Percentiles rank a stretch among this genome's conserved stretches.
These are phyloP conservation scores for Hydnum rufescens DNA, from an alignment of 768 basidiomycete genomes.

Conservation along the genomic window DNA sequence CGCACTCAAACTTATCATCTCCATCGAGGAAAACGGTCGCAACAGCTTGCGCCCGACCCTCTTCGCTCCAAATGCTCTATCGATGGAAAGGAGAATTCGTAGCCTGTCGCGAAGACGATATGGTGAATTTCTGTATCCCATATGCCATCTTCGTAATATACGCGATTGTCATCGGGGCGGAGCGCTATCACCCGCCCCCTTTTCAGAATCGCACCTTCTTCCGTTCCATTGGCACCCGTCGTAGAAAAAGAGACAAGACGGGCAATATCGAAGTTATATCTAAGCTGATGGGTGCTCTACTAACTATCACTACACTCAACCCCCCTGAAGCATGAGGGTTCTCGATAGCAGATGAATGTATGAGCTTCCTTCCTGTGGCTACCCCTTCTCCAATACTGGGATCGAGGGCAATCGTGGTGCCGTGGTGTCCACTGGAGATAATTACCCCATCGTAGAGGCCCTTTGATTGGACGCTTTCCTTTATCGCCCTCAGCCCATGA, in stretches of 20 bases:
- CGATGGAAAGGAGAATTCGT: constrained; percentile 45
- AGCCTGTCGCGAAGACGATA: constrained; percentile 63
- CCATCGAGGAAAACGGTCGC: neutral
- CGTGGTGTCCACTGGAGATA: constrained; percentile 61
- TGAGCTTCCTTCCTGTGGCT: constrained; percentile 23
- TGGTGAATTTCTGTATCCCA: constrained; percentile 34
- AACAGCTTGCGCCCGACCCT: constrained; percentile 48
- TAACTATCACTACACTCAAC: constrained; percentile 29
- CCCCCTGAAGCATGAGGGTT: constrained; percentile 22
- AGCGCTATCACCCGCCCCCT: constrained; percentile 4
- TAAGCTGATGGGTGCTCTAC: constrained; percentile 38
- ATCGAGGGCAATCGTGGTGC: constrained; percentile 39
- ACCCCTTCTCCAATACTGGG: constrained; percentile 40
- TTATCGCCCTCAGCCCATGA: no score
- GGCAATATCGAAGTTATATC: constrained; percentile 33
- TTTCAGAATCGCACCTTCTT: no score
- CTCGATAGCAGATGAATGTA: constrained; percentile 49
- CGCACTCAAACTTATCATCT: no score
- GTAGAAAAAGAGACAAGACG: constrained; percentile 19
- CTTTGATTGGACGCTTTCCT: no score
- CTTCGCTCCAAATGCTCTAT: constrained; percentile 27
- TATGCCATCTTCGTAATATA: constrained; percentile 40
- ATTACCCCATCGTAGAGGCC: constrained; percentile 33
- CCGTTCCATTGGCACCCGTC: neutral
- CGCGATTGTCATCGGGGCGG: constrained; percentile 20